These are phyloP conservation scores for Maudiozyma saulgeensis DNA, from an alignment of 805 yeast species.

Conservation along the genomic window DNA sequence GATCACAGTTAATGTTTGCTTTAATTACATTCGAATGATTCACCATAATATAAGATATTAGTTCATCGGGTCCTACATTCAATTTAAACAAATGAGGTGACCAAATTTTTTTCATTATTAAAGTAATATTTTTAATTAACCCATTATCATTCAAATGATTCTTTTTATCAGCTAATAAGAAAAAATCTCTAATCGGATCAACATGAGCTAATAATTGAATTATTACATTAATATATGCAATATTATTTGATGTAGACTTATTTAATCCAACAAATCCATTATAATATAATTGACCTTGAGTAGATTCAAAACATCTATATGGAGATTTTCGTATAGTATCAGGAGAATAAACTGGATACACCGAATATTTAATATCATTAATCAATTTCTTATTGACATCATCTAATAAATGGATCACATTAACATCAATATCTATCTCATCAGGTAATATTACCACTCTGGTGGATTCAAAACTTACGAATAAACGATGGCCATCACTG, in stretches of 20 bases:
- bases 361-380: slow-evolving; percentile 42
- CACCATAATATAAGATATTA: slow-evolving; percentile 40
- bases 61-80: slow-evolving; percentile 61
- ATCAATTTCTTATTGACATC: slow-evolving; percentile 21
- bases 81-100: slow-evolving; percentile 39
- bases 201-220: slow-evolving; percentile 50
- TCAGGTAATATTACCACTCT: slow-evolving; percentile 41
- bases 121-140: slow-evolving; percentile 36
- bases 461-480: slow-evolving; percentile 41
- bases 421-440: slow-evolving; percentile 21
- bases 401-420: no score
- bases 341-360: slow-evolving; percentile 41
- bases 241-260: slow-evolving; percentile 33
- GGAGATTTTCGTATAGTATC: slow-evolving; percentile 31
- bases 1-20: slow-evolving; percentile 29
- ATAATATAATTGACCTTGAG: slow-evolving; percentile 35
- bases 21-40: slow-evolving; percentile 36
- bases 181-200: slow-evolving; percentile 37
- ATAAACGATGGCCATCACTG: slow-evolving; percentile 56
- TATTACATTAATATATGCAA: slow-evolving; percentile 49
- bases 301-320: slow-evolving; percentile 33
- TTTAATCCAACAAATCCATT: slow-evolving; percentile 64
- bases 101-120: slow-evolving; percentile 54
- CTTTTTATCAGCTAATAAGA: slow-evolving; percentile 25
- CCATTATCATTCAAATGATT: slow-evolving; percentile 1